Evolutionary conservation across 176 grass and related monocot genomes (phyloP), one percentile per base, ranked within the genome.

Genomic region (Microstegium vimineum): DNA sequence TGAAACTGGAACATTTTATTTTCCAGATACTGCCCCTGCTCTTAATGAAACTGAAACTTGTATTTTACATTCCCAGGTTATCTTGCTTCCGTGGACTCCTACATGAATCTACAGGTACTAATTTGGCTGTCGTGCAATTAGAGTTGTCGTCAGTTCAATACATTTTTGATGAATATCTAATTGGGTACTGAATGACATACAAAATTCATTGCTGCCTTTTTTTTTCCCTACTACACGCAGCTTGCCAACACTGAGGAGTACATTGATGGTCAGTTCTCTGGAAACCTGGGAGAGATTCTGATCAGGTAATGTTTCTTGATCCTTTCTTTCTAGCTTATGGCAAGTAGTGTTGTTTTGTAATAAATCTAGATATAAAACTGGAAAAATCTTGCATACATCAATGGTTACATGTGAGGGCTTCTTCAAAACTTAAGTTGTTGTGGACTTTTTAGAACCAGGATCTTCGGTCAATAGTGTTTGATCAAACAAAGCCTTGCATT

Each of bases 1-100:
- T 17, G 12, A 62, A n/a, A 32, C 35, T 18, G 5, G 33, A 22
- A 18, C 56, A 12, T 20, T 78, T 54, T 79, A 15, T 52, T 80
- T 83, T 16, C 27, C 32, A 38, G 12, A 80, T 63, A 41, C 67
- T 76, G 3, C 26, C 16, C 32, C 28, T 26, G 41, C 12, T 20
- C 25, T 71, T 17, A 14, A 31, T 23, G 8, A 17, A 75, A 66
- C n/a, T 13, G 35, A 77, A 32, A 51, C 25, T 85, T 33, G 27
- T 64, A 12, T 80, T 65, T 49, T 83, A 7, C 65, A 33, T 52
- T 75, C 42, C 22, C 84, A 97, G 90, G 92, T 30, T 94, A 91
- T 86, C 95, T 98, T 77, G 92, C 95, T 70, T 98, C 92, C 15
- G 89, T 95, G 83, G 96, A 95, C 86, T 93, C 89, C 33, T 98